phyloP scores from a whole-genome alignment of 176 grass and related monocot genomes.

The Cenchrus purpureus region DNA sequence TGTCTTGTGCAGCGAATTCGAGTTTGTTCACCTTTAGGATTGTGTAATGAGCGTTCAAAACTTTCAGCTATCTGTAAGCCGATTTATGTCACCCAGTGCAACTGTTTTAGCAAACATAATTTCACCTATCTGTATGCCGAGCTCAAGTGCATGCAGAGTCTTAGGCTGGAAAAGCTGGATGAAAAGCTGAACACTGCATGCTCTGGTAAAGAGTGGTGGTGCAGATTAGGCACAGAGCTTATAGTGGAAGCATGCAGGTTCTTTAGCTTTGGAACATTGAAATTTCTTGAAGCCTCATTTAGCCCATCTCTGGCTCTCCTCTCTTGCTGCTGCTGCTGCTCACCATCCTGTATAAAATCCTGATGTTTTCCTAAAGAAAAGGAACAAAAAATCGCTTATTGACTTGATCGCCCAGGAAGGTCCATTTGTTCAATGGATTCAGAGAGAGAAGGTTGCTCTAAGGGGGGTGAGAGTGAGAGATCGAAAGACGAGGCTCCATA shows the following conservation, averaged over 20 bases:
- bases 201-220: not conserved
- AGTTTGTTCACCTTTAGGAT: not conserved
- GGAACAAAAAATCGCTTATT: too few species aligned
- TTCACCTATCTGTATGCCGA: not conserved
- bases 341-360: not conserved
- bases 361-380: not conserved
- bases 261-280: not conserved
- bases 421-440: not conserved
- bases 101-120: not conserved
- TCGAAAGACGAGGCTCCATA: not conserved
- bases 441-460: not conserved
- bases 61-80: not conserved
- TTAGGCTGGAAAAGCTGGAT: not conserved
- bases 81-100: not conserved
- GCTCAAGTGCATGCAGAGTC: not conserved
- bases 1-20: not conserved
- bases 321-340: not conserved
- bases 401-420: not conserved
- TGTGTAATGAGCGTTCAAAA: not conserved
- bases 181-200: not conserved
- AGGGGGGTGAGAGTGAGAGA: not conserved
- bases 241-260: not conserved
- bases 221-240: not conserved
- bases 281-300: not conserved
- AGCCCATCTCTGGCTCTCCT: not conserved